phyloP scores from a whole-genome alignment of 768 basidiomycete species.

The Agaricus bisporus region DNA sequence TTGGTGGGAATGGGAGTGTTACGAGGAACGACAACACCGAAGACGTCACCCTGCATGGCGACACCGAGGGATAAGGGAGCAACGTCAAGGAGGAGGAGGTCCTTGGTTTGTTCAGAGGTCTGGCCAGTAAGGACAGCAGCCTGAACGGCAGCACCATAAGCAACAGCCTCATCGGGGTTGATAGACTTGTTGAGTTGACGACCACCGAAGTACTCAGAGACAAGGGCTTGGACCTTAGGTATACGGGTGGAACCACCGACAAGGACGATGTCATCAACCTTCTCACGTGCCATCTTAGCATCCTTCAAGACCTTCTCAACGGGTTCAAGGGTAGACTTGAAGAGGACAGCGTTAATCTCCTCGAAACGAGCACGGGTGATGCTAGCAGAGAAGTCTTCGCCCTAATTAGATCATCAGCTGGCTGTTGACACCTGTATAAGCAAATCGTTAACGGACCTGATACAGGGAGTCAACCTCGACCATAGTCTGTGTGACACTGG shows the following conservation, averaged over 20 bases:
- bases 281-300: constrained; percentile 94
- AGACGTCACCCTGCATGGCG: constrained; percentile 99
- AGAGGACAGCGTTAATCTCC: constrained; percentile 92
- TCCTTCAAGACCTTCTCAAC: constrained; percentile 99
- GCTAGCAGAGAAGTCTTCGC: constrained; percentile 97
- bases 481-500: constrained; percentile 97
- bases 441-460: constrained; percentile 49
- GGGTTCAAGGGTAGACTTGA: constrained; percentile 97
- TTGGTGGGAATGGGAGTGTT: constrained; percentile 99
- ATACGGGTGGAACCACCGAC: constrained; percentile 99
- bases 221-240: constrained; percentile 96
- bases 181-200: constrained; percentile 99
- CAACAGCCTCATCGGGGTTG: constrained; percentile 99
- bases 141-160: constrained; percentile 99
- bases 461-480: constrained; percentile 98
- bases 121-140: constrained; percentile 98
- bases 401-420: constrained; percentile 33
- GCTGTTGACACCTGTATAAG: neutral
- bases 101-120: constrained; percentile 98
- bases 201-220: constrained; percentile 97
- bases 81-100: constrained; percentile 97
- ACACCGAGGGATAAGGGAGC: constrained; percentile 98
- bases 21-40: constrained; percentile 98
- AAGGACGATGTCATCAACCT: constrained; percentile 98
- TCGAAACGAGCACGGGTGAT: constrained; percentile 99